phyloP scores from a whole-genome alignment of 164 flowering plant genomes.

The Aristolochia californica region DNA sequence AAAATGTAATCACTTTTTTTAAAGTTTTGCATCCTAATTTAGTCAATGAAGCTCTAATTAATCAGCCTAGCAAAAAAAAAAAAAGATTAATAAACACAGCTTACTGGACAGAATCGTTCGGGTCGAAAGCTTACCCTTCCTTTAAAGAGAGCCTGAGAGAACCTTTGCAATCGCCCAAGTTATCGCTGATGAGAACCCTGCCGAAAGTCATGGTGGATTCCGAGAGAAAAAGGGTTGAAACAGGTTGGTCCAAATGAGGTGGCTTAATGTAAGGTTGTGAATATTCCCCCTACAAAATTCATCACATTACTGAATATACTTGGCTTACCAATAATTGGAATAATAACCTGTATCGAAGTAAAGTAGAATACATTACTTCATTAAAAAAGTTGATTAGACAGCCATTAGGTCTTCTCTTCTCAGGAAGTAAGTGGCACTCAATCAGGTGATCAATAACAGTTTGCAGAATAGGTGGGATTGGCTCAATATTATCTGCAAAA shows the following conservation, averaged over 20 bases:
- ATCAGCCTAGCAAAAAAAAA: no score
- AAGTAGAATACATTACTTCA: conserved; percentile 40
- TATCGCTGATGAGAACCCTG: conserved; percentile 50
- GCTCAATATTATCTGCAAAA: conserved; percentile 54
- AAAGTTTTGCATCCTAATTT: background rate
- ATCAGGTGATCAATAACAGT: conserved; percentile 66
- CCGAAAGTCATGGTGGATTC: conserved; percentile 89
- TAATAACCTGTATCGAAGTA: conserved; percentile 2
- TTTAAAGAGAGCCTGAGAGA: conserved; percentile 63
- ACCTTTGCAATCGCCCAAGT: conserved; percentile 75
- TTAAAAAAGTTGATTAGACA: conserved; percentile 87
- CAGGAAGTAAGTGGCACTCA: conserved; percentile 74
- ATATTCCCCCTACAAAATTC: conserved; percentile 57
- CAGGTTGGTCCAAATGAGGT: conserved; percentile 90
- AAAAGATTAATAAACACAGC: no score
- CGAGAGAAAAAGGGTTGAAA: conserved; percentile 67
- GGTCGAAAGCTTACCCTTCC: conserved; percentile 64
- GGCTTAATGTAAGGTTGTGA: conserved; percentile 92
- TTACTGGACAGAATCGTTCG: no score
- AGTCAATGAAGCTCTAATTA: no score
- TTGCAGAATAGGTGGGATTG: conserved; percentile 68
- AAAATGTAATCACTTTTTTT: background rate
- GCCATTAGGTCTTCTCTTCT: conserved; percentile 70
- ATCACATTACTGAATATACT: background rate
- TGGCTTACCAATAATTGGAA: background rate